Evolutionary conservation across 208 protist genomes (phyloP).

Genomic region (Herpetomonas tarakana): DNA sequence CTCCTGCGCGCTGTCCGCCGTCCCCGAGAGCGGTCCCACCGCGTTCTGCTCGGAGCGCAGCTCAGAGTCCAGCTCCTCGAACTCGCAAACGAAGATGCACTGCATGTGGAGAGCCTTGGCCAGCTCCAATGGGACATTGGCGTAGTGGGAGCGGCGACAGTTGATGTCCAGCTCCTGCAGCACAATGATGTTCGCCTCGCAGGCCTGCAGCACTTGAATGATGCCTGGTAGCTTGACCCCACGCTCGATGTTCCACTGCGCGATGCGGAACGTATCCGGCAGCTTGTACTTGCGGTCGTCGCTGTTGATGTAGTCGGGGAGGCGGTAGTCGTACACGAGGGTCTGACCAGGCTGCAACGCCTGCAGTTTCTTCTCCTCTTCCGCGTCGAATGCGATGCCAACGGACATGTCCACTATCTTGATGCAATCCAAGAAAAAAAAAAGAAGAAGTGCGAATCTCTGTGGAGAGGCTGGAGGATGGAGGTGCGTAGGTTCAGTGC

Average conservation of each 20-base stretch:
- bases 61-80: constrained; percentile 58
- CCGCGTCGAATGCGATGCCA: neutral
- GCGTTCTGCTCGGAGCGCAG: constrained; percentile 30
- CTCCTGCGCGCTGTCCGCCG: neutral
- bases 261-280: constrained; percentile 39
- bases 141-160: constrained; percentile 61
- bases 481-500: neutral
- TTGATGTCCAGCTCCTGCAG: constrained; percentile 84
- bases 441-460: constrained; percentile 2
- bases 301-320: neutral
- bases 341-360: constrained; percentile 37
- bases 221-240: constrained; percentile 57
- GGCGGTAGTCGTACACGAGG: constrained; percentile 74
- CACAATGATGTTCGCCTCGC: constrained; percentile 63
- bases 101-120: constrained; percentile 54
- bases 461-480: no score
- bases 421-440: constrained; percentile 7
- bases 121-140: constrained; percentile 58
- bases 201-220: constrained; percentile 32
- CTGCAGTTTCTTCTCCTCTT: constrained; percentile 12
- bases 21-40: constrained; percentile 45
- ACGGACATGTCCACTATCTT: neutral
- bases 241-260: constrained; percentile 89
- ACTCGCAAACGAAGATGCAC: constrained; percentile 75
- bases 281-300: constrained; percentile 22